These are phyloP conservation scores for Fomitopsis serialis DNA, from an alignment of 768 basidiomycete genomes.

Conservation along the genomic window DNA sequence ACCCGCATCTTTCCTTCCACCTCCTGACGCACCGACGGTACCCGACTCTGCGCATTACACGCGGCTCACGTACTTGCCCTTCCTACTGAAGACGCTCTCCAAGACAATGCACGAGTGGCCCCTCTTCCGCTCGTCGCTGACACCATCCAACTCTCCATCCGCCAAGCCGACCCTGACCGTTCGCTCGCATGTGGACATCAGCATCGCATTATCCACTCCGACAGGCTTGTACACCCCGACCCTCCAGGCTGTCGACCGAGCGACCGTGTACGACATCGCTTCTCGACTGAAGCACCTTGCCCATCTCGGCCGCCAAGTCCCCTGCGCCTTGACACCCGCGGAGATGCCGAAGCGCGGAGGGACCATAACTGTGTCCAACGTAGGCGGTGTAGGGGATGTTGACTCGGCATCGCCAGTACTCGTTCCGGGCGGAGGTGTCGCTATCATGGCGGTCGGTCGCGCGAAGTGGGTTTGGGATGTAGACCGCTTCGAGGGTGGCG, in stretches of 20 bases:
- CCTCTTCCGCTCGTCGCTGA: slow-evolving; percentile 72
- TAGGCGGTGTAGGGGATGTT: slow-evolving; percentile 75
- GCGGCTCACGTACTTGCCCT: slow-evolving; percentile 74
- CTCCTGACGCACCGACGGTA: slow-evolving; percentile 36
- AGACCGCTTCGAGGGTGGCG: slow-evolving; percentile 43
- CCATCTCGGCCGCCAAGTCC: slow-evolving; percentile 60
- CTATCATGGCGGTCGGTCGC: slow-evolving; percentile 77
- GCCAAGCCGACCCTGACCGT: slow-evolving; percentile 65
- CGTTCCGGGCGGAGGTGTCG: slow-evolving; percentile 78
- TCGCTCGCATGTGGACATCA: slow-evolving; percentile 71
- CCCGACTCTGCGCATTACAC: slow-evolving; percentile 51
- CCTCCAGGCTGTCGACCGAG: slow-evolving; percentile 46
- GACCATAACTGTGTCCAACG: slow-evolving; percentile 76
- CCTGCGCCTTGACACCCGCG: slow-evolving; percentile 53
- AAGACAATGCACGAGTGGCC: slow-evolving; percentile 83
- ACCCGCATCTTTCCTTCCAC: slow-evolving; percentile 33
- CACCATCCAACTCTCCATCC: slow-evolving; percentile 20
- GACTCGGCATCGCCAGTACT: slow-evolving; percentile 70
- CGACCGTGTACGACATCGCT: slow-evolving; percentile 56
- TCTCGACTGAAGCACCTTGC: slow-evolving; percentile 56
- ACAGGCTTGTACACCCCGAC: slow-evolving; percentile 84
- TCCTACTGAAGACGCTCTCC: slow-evolving; percentile 79
- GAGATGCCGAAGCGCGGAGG: slow-evolving; percentile 77
- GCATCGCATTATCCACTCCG: slow-evolving; percentile 72
- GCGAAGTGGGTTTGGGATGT: slow-evolving; percentile 79